Percentiles rank a stretch among this genome's conserved stretches.
These are phyloP conservation scores for Meira miltonrushii DNA, from an alignment of 1,284 basidiomycete species.

Conservation along the genomic window DNA sequence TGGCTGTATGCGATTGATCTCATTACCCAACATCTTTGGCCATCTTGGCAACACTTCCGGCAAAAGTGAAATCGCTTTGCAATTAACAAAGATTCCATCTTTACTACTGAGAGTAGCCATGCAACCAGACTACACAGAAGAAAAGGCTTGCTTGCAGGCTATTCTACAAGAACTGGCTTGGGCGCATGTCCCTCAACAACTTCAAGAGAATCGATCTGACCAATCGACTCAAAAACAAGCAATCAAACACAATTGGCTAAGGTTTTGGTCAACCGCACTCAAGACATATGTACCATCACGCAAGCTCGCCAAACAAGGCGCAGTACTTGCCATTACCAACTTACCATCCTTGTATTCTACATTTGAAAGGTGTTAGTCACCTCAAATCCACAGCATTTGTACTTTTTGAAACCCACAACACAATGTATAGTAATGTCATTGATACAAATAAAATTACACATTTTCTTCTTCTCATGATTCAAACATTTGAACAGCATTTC, in stretches of 20 bases:
- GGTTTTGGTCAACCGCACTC: neutral
- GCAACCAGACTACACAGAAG: slow-evolving; percentile 80
- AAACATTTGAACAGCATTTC: neutral
- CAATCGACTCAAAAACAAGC: neutral
- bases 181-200: slow-evolving; percentile 33
- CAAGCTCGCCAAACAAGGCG: slow-evolving; percentile 7
- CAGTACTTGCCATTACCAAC: slow-evolving; percentile 39
- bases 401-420: no score
- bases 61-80: slow-evolving; percentile 75
- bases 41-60: slow-evolving; percentile 68
- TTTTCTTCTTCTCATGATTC: slow-evolving; percentile 5
- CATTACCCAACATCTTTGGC: slow-evolving; percentile 53
- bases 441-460: no score
- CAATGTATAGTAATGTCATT: no score
- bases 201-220: neutral
- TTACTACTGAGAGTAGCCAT: slow-evolving; percentile 45
- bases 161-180: slow-evolving; percentile 75
- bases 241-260: neutral
- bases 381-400: no score
- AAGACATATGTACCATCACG: slow-evolving; percentile 16
- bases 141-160: slow-evolving; percentile 76
- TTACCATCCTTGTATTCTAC: slow-evolving; percentile 48
- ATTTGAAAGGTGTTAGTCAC: slow-evolving; percentile 44
- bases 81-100: slow-evolving; percentile 59
- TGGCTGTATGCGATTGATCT: neutral